Conservation (phyloP, 352 stramenopile genomes). For the Pelagophyceae sp. region DNA sequence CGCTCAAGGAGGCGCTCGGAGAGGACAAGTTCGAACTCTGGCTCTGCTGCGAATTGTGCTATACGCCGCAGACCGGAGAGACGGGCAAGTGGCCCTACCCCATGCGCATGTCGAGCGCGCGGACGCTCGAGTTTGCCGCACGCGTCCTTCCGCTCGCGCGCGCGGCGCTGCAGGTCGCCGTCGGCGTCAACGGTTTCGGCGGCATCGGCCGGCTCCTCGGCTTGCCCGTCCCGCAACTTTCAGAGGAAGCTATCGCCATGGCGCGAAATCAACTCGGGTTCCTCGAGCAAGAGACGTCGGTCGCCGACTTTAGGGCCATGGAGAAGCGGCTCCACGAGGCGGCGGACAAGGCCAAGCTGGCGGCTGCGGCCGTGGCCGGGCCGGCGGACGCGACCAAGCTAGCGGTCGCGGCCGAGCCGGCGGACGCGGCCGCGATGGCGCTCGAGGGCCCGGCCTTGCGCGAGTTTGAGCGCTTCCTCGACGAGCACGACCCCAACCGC, state of each 20-base stretch:
- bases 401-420: too few relatives aligned
- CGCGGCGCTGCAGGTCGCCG: background rate
- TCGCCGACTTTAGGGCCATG: background rate
- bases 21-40: background rate
- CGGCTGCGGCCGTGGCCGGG: too few relatives aligned
- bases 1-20: too few relatives aligned
- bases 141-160: background rate
- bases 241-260: background rate
- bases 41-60: background rate
- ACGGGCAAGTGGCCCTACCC: background rate
- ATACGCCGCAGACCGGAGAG: background rate
- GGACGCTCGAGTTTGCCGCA: too few relatives aligned
- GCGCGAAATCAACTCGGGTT: background rate
- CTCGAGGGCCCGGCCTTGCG: background rate
- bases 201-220: background rate
- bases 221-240: background rate
- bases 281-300: background rate
- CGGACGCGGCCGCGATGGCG: too few relatives aligned
- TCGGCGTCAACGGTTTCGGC: background rate
- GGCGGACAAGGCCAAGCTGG: background rate
- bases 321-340: background rate
- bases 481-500: background rate
- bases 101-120: background rate
- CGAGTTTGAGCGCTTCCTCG: background rate
- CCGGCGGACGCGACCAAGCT: too few relatives aligned